Percentiles rank a stretch among this genome's conserved stretches.
Conservation (phyloP, 768 basidiomycete species). For the Psilocybe cubensis region DNA sequence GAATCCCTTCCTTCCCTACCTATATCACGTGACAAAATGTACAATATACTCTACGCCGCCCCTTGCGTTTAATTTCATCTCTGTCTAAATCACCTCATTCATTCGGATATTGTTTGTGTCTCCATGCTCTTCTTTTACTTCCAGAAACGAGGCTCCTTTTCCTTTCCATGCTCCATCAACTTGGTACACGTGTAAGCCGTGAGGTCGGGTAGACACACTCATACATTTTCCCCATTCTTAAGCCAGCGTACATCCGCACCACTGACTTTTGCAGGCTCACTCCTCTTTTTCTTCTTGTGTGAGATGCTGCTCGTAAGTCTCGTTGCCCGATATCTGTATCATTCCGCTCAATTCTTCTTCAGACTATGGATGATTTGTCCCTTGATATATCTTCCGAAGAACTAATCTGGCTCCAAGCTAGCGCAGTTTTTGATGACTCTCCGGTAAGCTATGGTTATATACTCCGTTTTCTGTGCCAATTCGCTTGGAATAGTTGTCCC, state of each 20-base stretch:
- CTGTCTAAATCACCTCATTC: conserved; percentile 28
- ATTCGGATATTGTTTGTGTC: conserved; percentile 23
- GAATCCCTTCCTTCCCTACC: conserved; percentile 22
- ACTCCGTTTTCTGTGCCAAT: neutral
- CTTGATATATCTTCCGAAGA: conserved; percentile 46
- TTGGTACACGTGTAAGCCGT: conserved; percentile 47
- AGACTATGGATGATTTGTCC: conserved; percentile 33
- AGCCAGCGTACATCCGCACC: conserved; percentile 21
- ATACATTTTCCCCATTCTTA: conserved; percentile 10
- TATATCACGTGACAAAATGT: conserved; percentile 37
- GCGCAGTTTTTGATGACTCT: conserved; percentile 24
- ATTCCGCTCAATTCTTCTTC: conserved; percentile 9
- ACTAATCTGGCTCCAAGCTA: conserved; percentile 52
- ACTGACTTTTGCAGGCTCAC: conserved; percentile 16
- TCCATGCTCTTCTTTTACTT: conserved; percentile 31
- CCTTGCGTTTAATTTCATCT: conserved; percentile 30
- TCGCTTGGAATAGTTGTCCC: conserved; percentile 11
- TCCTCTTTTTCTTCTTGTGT: conserved; percentile 15
- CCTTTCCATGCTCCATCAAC: conserved; percentile 36
- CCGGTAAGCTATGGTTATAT: conserved; percentile 11
- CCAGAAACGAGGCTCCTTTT: conserved; percentile 30
- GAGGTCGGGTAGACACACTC: conserved; percentile 39
- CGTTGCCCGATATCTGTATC: conserved; percentile 7
- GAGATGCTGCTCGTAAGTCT: conserved; percentile 20
- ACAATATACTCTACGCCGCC: conserved; percentile 23